phyloP scores from a whole-genome alignment of 1,284 basidiomycete genomes.

The Mycena sp. region DNA sequence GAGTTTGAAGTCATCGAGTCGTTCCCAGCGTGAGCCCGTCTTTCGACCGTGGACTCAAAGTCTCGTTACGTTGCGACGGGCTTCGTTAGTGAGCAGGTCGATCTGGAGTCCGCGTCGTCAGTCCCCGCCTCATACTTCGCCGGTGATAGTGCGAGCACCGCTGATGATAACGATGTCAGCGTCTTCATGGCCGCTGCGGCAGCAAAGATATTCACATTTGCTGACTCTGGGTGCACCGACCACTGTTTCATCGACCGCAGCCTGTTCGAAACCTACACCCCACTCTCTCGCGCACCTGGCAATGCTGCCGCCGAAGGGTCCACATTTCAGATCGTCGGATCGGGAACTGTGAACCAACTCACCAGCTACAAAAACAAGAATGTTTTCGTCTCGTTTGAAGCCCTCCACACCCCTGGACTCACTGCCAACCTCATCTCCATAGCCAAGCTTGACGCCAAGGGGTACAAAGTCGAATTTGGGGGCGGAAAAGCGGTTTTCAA shows the following conservation, averaged over 20 bases:
- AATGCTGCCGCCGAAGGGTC: conserved; percentile 12
- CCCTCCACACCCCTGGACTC: no score
- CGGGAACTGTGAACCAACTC: no score
- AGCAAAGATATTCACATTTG: no score
- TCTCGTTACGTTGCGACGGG: neutral
- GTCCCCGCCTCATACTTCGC: neutral
- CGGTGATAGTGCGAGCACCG: no score
- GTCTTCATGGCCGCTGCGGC: no score
- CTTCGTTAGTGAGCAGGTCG: neutral
- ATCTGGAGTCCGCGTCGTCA: neutral
- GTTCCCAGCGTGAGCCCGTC: neutral
- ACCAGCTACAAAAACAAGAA: no score
- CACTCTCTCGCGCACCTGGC: conserved; percentile 10
- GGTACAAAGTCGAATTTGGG: no score
- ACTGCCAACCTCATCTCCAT: no score
- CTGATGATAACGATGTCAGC: no score
- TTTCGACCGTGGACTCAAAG: neutral
- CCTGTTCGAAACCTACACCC: conserved; percentile 28
- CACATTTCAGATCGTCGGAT: neutral
- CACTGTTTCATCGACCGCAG: conserved; percentile 32
- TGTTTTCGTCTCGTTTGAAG: no score
- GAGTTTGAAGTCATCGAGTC: neutral
- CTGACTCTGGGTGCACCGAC: conserved; percentile 35
- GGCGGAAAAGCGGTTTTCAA: neutral
- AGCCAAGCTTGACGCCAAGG: neutral